Percentiles rank a stretch among this genome's conserved stretches.
Conservation (phyloP, 140 eudicot genomes). For the Ambrosia hybrid region DNA sequence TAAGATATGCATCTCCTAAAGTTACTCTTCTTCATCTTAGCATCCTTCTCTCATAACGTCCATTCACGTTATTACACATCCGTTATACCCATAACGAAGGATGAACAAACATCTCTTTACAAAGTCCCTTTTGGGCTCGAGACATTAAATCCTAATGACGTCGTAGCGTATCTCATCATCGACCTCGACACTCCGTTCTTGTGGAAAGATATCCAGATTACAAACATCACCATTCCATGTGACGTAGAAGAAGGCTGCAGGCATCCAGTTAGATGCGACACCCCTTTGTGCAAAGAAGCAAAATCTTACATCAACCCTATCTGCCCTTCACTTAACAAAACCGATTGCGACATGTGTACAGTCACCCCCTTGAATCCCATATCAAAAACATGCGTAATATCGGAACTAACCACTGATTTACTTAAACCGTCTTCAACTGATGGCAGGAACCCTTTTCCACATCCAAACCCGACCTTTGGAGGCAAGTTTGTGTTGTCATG, state of each 20-base stretch:
- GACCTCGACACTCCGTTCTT: constrained; percentile 7
- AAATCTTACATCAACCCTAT: too few relatives aligned
- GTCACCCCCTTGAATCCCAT: constrained; percentile 18
- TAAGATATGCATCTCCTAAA: neutral
- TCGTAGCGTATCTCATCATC: neutral
- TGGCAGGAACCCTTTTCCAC: constrained; percentile 8
- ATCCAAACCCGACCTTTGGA: neutral
- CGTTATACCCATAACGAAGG: constrained; percentile 7
- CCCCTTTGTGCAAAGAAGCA: neutral
- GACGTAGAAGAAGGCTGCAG: constrained; percentile 8
- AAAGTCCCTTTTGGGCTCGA: neutral
- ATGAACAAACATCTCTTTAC: neutral
- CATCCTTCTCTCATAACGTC: neutral
- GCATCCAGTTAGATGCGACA: neutral
- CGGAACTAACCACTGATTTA: constrained; percentile 6
- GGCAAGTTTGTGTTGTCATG: constrained; percentile 12
- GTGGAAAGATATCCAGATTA: neutral
- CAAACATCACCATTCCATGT: neutral
- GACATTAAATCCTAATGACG: neutral
- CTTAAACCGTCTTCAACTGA: neutral
- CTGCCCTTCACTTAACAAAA: neutral
- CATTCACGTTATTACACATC: neutral
- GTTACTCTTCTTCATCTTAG: neutral
- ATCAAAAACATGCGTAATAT: neutral
- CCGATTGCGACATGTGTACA: neutral